These are phyloP conservation scores for Calonectria hongkongensis DNA, from an alignment of 2,329 filamentous ascomycete genomes.

Conservation along the genomic window DNA sequence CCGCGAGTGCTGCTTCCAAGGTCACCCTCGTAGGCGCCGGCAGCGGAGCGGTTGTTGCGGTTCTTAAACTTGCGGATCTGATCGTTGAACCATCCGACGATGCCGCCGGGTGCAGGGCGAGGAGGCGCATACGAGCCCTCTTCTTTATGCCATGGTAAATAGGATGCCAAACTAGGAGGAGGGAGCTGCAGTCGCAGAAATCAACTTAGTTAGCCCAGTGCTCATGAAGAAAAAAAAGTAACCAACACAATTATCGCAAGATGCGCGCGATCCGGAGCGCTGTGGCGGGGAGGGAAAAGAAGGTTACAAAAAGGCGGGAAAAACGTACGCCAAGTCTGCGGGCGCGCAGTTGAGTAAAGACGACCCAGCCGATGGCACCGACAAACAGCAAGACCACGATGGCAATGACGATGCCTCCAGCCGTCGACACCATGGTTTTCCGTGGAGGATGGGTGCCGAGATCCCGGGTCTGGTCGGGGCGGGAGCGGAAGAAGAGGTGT, in stretches of 20 bases:
- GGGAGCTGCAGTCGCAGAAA: slow-evolving; percentile 73
- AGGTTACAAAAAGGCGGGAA: slow-evolving; percentile 1
- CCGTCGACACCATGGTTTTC: slow-evolving; percentile 72
- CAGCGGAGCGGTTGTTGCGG: slow-evolving; percentile 78
- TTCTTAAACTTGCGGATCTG: slow-evolving; percentile 79
- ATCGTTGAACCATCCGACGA: slow-evolving; percentile 84
- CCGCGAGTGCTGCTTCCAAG: slow-evolving; percentile 63
- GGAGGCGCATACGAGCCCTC: slow-evolving; percentile 70
- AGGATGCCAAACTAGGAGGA: slow-evolving; percentile 79
- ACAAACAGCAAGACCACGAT: slow-evolving; percentile 77
- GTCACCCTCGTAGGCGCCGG: slow-evolving; percentile 83
- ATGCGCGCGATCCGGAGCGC: slow-evolving; percentile 15
- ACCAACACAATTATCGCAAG: neutral
- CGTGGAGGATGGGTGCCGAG: slow-evolving; percentile 11
- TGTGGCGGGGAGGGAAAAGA: slow-evolving; percentile 18
- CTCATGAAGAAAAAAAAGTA: neutral
- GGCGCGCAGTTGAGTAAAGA: slow-evolving; percentile 83
- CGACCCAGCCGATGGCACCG: slow-evolving; percentile 78
- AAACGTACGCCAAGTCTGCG: slow-evolving; percentile 79
- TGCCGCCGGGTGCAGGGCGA: slow-evolving; percentile 75
- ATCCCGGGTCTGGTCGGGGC: slow-evolving; percentile 13
- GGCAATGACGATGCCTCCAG: slow-evolving; percentile 83
- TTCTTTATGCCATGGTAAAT: slow-evolving; percentile 80
- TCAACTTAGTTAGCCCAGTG: slow-evolving; percentile 37
- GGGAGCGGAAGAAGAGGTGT: neutral